Percentiles rank a stretch among this genome's conserved stretches.
Conservation (phyloP, 2,329 filamentous ascomycete genomes). For the Dothidotthia symphoricarpi region DNA sequence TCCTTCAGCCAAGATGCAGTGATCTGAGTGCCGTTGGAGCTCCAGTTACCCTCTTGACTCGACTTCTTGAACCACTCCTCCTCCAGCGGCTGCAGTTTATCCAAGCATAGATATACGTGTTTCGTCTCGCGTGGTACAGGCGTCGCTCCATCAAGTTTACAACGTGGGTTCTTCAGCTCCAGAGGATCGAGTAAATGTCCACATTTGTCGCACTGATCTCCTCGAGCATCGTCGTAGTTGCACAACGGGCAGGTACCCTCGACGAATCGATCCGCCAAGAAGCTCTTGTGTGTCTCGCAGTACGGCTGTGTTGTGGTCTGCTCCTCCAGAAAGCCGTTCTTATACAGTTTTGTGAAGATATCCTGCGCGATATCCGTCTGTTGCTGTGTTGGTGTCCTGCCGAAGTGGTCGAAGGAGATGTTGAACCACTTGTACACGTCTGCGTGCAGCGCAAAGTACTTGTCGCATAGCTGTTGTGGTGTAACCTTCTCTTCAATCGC, state of each 20-base stretch:
- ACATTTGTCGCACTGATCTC: slow-evolving; percentile 57
- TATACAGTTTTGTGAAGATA: slow-evolving; percentile 82
- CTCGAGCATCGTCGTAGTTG: slow-evolving; percentile 52
- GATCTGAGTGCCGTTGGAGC: slow-evolving; percentile 70
- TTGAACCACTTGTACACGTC: slow-evolving; percentile 96
- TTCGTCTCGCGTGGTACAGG: slow-evolving; percentile 80
- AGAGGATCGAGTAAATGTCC: slow-evolving; percentile 49
- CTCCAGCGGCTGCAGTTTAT: slow-evolving; percentile 75
- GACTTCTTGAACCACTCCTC: slow-evolving; percentile 74
- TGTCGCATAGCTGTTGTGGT: slow-evolving; percentile 81
- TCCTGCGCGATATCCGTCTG: slow-evolving; percentile 93
- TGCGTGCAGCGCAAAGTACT: slow-evolving; percentile 87
- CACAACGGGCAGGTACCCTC: slow-evolving; percentile 78
- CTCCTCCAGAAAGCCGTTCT: slow-evolving; percentile 87
- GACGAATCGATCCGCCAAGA: slow-evolving; percentile 62
- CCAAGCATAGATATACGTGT: slow-evolving; percentile 84
- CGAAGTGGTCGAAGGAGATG: slow-evolving; percentile 92
- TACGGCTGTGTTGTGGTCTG: slow-evolving; percentile 85
- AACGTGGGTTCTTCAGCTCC: slow-evolving; percentile 62
- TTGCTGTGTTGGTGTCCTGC: slow-evolving; percentile 81
- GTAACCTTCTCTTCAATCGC: slow-evolving; percentile 83
- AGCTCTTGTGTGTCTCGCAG: slow-evolving; percentile 65
- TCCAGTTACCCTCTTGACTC: slow-evolving; percentile 73
- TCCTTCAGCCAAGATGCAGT: slow-evolving; percentile 79
- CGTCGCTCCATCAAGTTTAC: slow-evolving; percentile 83